A percentile compares a stretch with the other conserved stretches of the same genome.
Conservation (phyloP, 345 rosid genomes). For the Citrus australasica region DNA sequence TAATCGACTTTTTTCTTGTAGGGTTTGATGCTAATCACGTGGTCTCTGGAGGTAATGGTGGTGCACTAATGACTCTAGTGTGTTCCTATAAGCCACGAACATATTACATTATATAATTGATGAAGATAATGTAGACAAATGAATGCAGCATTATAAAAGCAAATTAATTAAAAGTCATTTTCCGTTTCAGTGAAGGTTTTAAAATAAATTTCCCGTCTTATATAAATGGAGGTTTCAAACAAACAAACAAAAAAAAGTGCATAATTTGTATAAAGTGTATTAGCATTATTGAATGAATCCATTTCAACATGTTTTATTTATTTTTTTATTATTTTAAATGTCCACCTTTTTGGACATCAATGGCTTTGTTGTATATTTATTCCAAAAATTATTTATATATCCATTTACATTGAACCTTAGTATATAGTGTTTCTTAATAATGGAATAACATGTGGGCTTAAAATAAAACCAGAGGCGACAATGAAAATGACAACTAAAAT, state of each 20-base stretch:
- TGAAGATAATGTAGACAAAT: slow-evolving; percentile 5
- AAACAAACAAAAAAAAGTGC: background rate
- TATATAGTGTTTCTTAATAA: background rate
- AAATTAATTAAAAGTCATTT: background rate
- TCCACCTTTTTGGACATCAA: background rate
- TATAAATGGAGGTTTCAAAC: background rate
- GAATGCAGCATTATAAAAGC: background rate
- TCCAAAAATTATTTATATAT: background rate
- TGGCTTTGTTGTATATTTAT: background rate
- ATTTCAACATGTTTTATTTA: background rate
- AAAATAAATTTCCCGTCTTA: background rate
- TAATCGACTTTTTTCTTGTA: background rate
- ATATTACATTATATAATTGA: background rate
- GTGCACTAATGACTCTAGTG: slow-evolving; percentile 14
- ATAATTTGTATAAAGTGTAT: background rate
- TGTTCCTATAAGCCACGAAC: background rate
- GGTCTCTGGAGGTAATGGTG: background rate
- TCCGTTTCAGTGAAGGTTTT: background rate
- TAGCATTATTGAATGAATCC: background rate
- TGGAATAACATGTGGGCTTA: background rate
- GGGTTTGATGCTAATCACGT: background rate
- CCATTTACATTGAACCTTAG: background rate
- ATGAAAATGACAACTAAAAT: background rate
- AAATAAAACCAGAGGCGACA: background rate
- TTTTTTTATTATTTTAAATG: background rate